Evolutionary conservation across 331 rosid species (phyloP).

Genomic region (Quercus tomentella): DNA sequence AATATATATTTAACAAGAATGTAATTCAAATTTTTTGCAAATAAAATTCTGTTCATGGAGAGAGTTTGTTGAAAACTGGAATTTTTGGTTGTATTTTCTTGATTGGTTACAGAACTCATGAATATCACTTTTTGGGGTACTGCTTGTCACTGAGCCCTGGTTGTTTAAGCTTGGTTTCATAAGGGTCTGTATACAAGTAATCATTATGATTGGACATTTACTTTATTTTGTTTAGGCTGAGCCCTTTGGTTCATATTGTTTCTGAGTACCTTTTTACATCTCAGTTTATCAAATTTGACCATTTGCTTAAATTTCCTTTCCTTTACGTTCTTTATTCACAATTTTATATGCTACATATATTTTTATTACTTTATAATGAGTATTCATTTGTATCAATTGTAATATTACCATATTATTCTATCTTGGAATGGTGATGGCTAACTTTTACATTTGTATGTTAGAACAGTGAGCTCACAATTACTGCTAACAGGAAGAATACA

Average conservation of each 20-base stretch:
- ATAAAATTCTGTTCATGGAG: not conserved
- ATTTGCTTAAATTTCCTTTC: not conserved
- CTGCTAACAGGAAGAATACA: conserved; percentile 66
- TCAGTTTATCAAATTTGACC: not conserved
- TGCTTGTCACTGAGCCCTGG: not conserved
- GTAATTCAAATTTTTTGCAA: not conserved
- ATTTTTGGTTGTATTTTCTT: not conserved
- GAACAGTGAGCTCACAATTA: conserved; percentile 72
- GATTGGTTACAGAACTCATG: not conserved
- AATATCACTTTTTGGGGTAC: not conserved
- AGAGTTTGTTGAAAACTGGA: not conserved
- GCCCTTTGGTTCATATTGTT: not conserved
- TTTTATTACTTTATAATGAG: not conserved
- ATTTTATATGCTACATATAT: not conserved
- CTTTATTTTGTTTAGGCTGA: not conserved
- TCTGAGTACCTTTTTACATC: not conserved
- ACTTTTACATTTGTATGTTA: conserved; percentile 2
- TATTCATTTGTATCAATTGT: not conserved
- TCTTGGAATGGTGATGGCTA: conserved; percentile 8
- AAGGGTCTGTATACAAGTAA: not conserved
- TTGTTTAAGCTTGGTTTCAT: not conserved
- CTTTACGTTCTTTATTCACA: not conserved
- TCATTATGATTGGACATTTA: not conserved
- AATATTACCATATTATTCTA: not conserved
- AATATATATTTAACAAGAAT: not conserved